Base-by-base conservation (phyloP, 2,329 filamentous ascomycete species). In the Colletotrichum scovillei region DNA sequence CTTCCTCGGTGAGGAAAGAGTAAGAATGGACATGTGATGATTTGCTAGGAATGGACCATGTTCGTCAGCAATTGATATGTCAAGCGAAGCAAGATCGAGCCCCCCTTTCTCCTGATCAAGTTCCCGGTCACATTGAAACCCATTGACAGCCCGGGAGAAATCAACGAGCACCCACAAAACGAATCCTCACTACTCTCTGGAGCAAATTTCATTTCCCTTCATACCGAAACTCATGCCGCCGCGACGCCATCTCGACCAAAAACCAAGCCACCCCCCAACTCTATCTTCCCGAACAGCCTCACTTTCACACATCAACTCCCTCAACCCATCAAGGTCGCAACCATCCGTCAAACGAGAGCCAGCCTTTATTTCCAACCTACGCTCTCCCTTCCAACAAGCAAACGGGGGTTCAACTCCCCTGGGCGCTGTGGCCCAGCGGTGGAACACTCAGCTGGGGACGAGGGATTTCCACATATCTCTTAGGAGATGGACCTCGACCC, bases 1-100 rank as follows among this genome's bases (percentile, higher is more conserved):
- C 71, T 16, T 52, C 73, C 38, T 59, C 60, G 6, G 16, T 55
- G 7, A 74, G 38, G 32, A 56, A 30, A 11, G 24, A 5, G 38
- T 63, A 24, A 49, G 19, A 9, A 22, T 49, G 19, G 19, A 49
- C 7, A 4, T 9, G 42, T 7, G 8, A n/a, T 49, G 42, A 7
- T n/a, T n/a, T 49, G 7, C 0, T 11, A n/a, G 42, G 19, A 11
- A 49, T 49, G 7, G 7, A 4, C 19, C 4, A n/a, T 22, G 19
- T 1, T 49, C 19, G 16, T 49, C 2, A 19, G 16, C 19, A 42
- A 4, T 49, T n/a, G 19, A n/a, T 9, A 11, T n/a, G 8, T n/a
- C 16, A 14, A 19, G 3, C 8, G 19, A 9, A 49, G 42, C 42
- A 49, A n/a, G 7, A 46, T 9, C 1, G 16, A n/a, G 19, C 3